phyloP scores from a whole-genome alignment of 345 rosid species.

The Lagerstroemia speciosa region DNA sequence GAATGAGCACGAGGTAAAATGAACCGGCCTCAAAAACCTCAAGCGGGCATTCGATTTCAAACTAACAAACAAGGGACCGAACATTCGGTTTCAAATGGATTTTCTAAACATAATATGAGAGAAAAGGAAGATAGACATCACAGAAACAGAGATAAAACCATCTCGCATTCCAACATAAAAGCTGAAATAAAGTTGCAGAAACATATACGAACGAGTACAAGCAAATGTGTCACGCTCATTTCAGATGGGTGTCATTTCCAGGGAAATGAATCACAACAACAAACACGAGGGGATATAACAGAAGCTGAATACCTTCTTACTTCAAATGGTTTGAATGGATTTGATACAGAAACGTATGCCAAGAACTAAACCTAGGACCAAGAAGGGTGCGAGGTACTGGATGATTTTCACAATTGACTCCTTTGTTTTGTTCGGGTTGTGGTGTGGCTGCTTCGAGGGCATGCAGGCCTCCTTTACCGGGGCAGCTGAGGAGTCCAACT shows the following conservation, averaged over 20 bases:
- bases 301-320: neutral
- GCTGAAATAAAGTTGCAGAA: neutral
- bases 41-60: too few relatives aligned
- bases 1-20: too few relatives aligned
- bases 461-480: conserved; percentile 42
- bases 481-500: conserved; percentile 48
- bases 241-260: neutral
- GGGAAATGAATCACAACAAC: neutral
- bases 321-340: conserved; percentile 23
- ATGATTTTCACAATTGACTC: conserved; percentile 71
- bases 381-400: conserved; percentile 68
- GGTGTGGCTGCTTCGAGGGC: conserved; percentile 63
- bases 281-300: neutral
- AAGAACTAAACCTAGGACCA: conserved; percentile 68
- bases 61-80: too few relatives aligned
- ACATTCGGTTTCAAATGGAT: too few relatives aligned
- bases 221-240: neutral
- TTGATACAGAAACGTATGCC: conserved; percentile 60
- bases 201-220: neutral
- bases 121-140: too few relatives aligned
- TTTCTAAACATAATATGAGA: too few relatives aligned
- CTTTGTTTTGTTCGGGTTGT: conserved; percentile 86
- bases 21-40: too few relatives aligned
- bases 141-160: too few relatives aligned
- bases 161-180: too few relatives aligned